Evolutionary conservation across 768 basidiomycete species (phyloP), one percentile per base, ranked within the genome.

Genomic region (Boletus subcaerulescens): DNA sequence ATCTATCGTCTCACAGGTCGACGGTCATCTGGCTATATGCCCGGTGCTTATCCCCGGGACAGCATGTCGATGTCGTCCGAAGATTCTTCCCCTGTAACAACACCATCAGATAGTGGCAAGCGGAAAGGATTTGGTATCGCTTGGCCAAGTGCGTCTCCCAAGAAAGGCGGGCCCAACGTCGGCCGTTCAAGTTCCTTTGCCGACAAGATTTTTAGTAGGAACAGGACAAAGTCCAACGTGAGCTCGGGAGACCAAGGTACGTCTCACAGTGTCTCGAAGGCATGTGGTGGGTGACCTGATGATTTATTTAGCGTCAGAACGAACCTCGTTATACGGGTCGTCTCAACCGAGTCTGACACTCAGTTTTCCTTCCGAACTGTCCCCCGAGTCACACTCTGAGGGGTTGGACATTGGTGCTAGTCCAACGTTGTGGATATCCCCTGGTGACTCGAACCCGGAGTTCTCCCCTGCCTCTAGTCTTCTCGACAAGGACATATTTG

Each of bases 31-130:
- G 67, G 74, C 20, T 60, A 76, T 52, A 66, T 75, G 56, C 73
- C 77, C 32, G 74, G 70, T 10, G 58, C 74, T 2, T 76, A 79
- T 50, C 74, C 79, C 22, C 78, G 88, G 15, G 72, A 81, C 35
- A 90, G 87, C 62, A 73, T 81, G 49, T 86, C 84, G 24, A 70
- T 84, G 51, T 88, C 86, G 0, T 86, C 84, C 7, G 87, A 89
- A 58, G 86, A 88, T 60, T 86, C 85, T 24, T 76, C 77, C 32
- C 72, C 78, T 20, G 77, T 85, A n/a, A 71, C 76, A 7, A 86
- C 83, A 18, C 86, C 86, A 29, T 78, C 84, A 8, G 74, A 84
- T 55, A 68, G 73, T 62, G 68, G 73, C 56, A 60, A 65, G 32
- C 59, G 64, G 43, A 62, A 70, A 40, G 53, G 70, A 45, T 64